Evolutionary conservation across 2,329 filamentous ascomycete genomes (phyloP).

Genomic region (Parasarocladium wereldwijsianum): DNA sequence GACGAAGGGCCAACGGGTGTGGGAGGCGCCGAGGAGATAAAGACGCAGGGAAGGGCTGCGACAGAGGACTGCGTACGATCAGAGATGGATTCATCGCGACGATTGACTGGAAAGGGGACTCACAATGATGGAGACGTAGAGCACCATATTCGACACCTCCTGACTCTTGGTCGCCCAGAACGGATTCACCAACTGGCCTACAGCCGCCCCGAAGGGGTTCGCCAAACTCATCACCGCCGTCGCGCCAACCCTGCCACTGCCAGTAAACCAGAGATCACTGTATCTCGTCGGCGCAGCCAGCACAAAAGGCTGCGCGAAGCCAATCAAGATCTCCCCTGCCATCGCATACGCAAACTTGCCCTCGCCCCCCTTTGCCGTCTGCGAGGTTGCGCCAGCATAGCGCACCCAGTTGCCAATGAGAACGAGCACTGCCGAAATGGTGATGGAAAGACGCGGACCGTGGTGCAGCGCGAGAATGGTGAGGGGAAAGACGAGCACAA

Average conservation of each 20-base stretch:
- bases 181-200: slow-evolving; percentile 78
- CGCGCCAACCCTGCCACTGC: slow-evolving; percentile 67
- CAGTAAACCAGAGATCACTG: slow-evolving; percentile 89
- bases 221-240: slow-evolving; percentile 75
- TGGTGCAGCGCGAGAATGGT: slow-evolving; percentile 62
- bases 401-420: slow-evolving; percentile 85
- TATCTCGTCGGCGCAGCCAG: slow-evolving; percentile 80
- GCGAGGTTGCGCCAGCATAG: slow-evolving; percentile 50
- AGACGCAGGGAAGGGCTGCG: slow-evolving; percentile 60
- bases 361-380: slow-evolving; percentile 14
- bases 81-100: background rate
- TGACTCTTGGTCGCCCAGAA: slow-evolving; percentile 49
- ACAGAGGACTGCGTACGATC: slow-evolving; percentile 16
- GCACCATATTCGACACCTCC: slow-evolving; percentile 66
- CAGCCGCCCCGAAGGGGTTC: slow-evolving; percentile 78
- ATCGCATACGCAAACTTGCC: slow-evolving; percentile 65
- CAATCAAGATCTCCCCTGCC: slow-evolving; percentile 83
- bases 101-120: slow-evolving; percentile 17
- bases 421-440: slow-evolving; percentile 56
- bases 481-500: slow-evolving; percentile 56
- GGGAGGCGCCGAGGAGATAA: slow-evolving; percentile 63
- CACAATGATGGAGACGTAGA: slow-evolving; percentile 75
- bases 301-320: slow-evolving; percentile 83
- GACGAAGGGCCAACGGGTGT: slow-evolving; percentile 61
- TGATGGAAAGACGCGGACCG: slow-evolving; percentile 65